Base-by-base conservation (phyloP, 305 asterid genomes). In the Rubia peregrina region DNA sequence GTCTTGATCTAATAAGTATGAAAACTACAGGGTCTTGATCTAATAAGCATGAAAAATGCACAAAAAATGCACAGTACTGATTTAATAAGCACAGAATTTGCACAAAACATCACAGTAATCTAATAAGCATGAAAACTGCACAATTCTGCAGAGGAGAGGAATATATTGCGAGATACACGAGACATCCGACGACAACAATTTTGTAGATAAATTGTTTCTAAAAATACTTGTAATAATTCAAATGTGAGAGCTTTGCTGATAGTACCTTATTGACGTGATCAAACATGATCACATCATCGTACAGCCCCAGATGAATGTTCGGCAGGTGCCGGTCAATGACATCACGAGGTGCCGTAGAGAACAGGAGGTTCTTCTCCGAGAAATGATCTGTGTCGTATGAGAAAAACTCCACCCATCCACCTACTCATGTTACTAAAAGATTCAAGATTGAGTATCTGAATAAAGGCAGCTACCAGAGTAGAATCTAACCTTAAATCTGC, bases 361-460 rank as follows among this genome's bases (percentile, higher is more conserved):
- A 93, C 41, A 96, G 87, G 49, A 90, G 72, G 83, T 77, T 85
- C 74, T 79, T 85, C 82, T 88, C 98, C 3, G 70, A 73, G 71
- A 87, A 93, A 19, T 97, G 90, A 76, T 88, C 92, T 3, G 97
- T 88, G 71, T 93, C 98, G 26, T 93, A 93, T 19, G 98, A 90
- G 80, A 93, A 90, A 76, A 84, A 89, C 8, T 97, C 98, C 72
- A 90, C 92, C 98, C 95, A 93, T 74, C 98, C 98, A 78, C 98
- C 98, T 93, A 85, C 72, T 60, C 73, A 71, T 66, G 71, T 73
- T 57, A 41, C 68, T 22, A 71, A 14, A 40, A 26, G 19, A 55
- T 43, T 60, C 33, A 5, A 42, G 22, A 33, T 9, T 22, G 16
- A 19, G 36, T 24, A 64, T 65, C n/a, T n/a, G n/a, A n/a, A n/a